Base-by-base conservation (phyloP, 257 asterid species). In the Solanum lycopersicoides region DNA sequence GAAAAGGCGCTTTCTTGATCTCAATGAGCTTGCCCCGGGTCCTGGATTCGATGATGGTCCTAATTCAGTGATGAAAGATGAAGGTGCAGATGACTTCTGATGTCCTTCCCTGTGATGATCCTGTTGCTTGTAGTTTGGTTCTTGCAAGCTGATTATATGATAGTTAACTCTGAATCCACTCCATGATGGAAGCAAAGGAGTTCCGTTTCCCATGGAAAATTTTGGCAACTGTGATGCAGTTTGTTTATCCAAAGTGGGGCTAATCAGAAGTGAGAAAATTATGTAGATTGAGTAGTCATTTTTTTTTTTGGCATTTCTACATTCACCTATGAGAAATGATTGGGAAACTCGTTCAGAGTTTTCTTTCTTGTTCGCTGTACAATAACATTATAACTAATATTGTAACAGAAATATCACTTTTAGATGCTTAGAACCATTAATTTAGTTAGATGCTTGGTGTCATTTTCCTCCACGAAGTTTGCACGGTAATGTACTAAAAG, bases 1-100 rank as follows among this genome's bases (percentile, higher is more conserved):
- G 82, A 92, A 92, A 89, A 90, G 94, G 87, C 98, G 87, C 18
- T 96, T 94, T 91, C 98, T 96, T 91, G 99, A 96, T 91, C 90
- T 96, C 25, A 96, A 96, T 25, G 94, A 96, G 92, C 98, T 96
- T 25, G 99, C 98, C 71, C 99, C 98, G 3, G 96, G 98, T 86
- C 91, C 98, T 73, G 98, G 98, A 80, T 90, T 95, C 47, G 98
- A 96, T 11, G 98, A 96, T 82, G 94, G 94, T 16, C 97, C 95
- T 37, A 87, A 88, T 90, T 88, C 95, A 16, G 88, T 68, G 73
- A 85, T 86, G 88, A 93, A 89, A 91, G 95, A 92, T 50, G 95
- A 87, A 18, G 94, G 89, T 66, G 50, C 63, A 1, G 95, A 92
- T 65, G 93, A 91, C 79, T 89, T 92, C 87, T 95, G 88, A 88